Conservation (phyloP, 2,329 filamentous ascomycete species). For the Thyridium curvatum region DNA sequence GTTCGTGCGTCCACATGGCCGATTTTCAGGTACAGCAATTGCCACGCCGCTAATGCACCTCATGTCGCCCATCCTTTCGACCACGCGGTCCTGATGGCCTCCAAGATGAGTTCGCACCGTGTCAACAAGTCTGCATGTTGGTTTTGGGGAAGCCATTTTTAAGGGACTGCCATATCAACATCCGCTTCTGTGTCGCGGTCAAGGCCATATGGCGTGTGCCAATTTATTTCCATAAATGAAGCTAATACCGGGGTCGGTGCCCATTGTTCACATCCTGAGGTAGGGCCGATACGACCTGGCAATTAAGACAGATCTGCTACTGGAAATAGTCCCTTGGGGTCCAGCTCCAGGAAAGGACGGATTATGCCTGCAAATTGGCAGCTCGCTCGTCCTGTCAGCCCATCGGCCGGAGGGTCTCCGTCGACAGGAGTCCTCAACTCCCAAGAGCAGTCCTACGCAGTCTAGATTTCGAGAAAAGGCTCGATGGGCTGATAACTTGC, state of each 20-base stretch:
- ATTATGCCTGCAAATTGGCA: not conserved
- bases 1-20: constrained; percentile 7
- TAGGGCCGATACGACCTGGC: constrained; percentile 10
- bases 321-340: not conserved
- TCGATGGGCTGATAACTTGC: too few species aligned
- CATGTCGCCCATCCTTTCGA: not conserved
- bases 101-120: not conserved
- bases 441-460: too few species aligned
- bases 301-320: constrained; percentile 5
- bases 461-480: too few species aligned
- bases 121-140: not conserved
- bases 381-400: not conserved
- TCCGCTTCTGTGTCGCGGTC: not conserved
- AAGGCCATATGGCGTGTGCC: not conserved
- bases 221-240: constrained; percentile 6
- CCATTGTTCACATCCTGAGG: constrained; percentile 2
- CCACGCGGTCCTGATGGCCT: not conserved
- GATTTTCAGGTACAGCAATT: constrained; percentile 7
- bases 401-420: not conserved
- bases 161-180: not conserved
- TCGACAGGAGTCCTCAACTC: not conserved
- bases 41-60: constrained; percentile 1
- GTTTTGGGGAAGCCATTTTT: not conserved
- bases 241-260: not conserved
- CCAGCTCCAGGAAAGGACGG: not conserved